These are phyloP conservation scores for Aureobasidium sp. DNA, from an alignment of 2,329 filamentous ascomycete genomes.

Conservation along the genomic window DNA sequence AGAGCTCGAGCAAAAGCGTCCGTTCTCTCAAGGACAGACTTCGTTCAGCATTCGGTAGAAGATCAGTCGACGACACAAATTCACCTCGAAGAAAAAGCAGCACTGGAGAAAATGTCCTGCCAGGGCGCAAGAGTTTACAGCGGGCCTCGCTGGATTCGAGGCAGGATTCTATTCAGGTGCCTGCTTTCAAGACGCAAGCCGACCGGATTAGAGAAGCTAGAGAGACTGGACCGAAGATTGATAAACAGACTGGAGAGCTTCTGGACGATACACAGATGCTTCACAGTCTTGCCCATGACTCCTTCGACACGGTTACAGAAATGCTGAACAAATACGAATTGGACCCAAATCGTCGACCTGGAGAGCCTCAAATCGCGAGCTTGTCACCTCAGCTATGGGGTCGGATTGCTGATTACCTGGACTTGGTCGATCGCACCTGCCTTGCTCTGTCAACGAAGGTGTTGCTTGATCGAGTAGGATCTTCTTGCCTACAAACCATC, in stretches of 20 bases:
- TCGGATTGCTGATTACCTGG: conserved; percentile 36
- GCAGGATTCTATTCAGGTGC: not conserved
- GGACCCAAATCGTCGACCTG: conserved; percentile 14
- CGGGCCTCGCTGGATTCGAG: not conserved
- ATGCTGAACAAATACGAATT: conserved; percentile 19
- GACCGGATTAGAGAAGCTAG: not conserved
- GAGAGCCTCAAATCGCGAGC: conserved; percentile 39
- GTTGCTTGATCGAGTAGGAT: conserved; percentile 39
- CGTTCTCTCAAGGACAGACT: conserved; percentile 8
- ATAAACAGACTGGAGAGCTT: conserved; percentile 19
- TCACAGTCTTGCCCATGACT: conserved; percentile 32
- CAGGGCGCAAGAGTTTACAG: conserved; percentile 5
- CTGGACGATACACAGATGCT: conserved; percentile 34
- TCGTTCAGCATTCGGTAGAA: not conserved
- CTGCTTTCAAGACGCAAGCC: conserved; percentile 13
- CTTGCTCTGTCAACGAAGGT: conserved; percentile 45
- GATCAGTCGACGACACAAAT: not conserved
- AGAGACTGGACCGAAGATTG: conserved; percentile 14
- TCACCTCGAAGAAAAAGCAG: not conserved
- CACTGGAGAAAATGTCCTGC: not conserved
- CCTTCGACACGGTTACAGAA: conserved; percentile 30
- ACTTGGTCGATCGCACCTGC: conserved; percentile 42
- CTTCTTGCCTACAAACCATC: conserved; percentile 34
- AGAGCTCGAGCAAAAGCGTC: not conserved
- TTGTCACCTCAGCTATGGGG: conserved; percentile 43